phyloP scores from a whole-genome alignment of 768 basidiomycete genomes.

The Boletus huronensis region DNA sequence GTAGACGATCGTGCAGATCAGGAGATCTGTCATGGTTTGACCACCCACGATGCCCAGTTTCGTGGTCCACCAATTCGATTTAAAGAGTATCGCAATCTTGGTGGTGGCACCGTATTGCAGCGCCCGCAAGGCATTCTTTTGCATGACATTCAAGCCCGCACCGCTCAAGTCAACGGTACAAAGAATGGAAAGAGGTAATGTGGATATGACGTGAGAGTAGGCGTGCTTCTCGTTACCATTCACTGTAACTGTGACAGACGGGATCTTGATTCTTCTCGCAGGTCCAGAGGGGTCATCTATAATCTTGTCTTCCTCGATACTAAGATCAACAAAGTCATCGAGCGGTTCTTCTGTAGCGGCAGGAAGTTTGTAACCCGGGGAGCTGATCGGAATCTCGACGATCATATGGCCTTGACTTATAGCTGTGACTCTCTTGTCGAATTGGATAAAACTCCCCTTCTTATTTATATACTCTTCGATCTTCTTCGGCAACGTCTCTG shows the following conservation, averaged over 20 bases:
- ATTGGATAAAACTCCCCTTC: background rate
- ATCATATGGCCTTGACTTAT: background rate
- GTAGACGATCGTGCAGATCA: slow-evolving; percentile 5
- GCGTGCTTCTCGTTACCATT: slow-evolving; percentile 3
- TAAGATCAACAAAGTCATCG: background rate
- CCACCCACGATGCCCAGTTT: slow-evolving; percentile 10
- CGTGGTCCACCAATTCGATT: slow-evolving; percentile 13
- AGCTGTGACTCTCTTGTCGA: slow-evolving; percentile 4
- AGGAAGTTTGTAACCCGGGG: too few relatives aligned
- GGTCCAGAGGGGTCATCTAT: background rate
- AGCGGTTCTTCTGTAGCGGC: background rate
- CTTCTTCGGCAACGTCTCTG: slow-evolving; percentile 3
- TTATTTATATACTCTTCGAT: background rate
- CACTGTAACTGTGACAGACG: slow-evolving; percentile 7
- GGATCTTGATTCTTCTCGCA: background rate
- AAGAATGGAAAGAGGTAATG: slow-evolving; percentile 5
- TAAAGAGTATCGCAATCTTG: slow-evolving; percentile 11
- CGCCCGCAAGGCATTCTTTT: slow-evolving; percentile 3
- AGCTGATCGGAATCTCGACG: background rate
- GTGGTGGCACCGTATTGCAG: background rate
- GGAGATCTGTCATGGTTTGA: slow-evolving; percentile 12
- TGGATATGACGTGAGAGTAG: slow-evolving; percentile 11
- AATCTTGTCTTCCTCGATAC: background rate
- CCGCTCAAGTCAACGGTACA: slow-evolving; percentile 1
- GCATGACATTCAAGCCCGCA: slow-evolving; percentile 5